phyloP scores from a whole-genome alignment of 768 basidiomycete species.

The Chalciporus chontae region DNA sequence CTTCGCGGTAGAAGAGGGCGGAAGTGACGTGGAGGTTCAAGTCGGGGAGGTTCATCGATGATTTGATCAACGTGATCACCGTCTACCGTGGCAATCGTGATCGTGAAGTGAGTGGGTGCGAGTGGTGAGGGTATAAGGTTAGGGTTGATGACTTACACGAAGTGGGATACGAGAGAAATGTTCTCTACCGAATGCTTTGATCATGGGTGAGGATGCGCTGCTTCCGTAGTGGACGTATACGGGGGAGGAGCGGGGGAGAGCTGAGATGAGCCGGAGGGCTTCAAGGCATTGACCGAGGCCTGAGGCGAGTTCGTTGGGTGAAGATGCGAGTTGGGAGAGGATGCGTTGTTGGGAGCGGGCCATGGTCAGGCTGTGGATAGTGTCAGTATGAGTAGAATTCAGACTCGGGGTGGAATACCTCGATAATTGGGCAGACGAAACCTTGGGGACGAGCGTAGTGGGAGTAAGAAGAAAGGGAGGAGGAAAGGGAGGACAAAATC shows the following conservation, averaged over 20 bases:
- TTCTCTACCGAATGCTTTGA: constrained; percentile 30
- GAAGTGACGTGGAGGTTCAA: constrained; percentile 16
- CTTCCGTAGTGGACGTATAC: constrained; percentile 24
- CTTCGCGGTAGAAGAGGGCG: constrained; percentile 30
- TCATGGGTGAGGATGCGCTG: constrained; percentile 11
- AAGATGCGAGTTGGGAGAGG: constrained; percentile 29
- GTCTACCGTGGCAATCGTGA: constrained; percentile 14
- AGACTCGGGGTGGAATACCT: no score
- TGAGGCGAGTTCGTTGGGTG: constrained; percentile 31
- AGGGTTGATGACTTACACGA: constrained; percentile 19
- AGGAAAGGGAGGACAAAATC: no score
- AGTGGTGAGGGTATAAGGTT: no score
- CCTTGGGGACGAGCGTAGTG: no score
- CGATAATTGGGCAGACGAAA: no score
- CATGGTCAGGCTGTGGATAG: constrained; percentile 19
- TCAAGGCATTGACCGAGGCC: constrained; percentile 33
- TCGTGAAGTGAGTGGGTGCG: no score
- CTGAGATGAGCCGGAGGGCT: constrained; percentile 30
- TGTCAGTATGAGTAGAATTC: no score
- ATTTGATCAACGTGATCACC: constrained; percentile 26
- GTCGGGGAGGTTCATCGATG: constrained; percentile 19
- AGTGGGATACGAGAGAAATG: constrained; percentile 31
- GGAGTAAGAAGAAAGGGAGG: no score
- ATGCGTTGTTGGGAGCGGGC: constrained; percentile 27
- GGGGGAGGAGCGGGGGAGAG: constrained; percentile 27